Base-by-base conservation (phyloP, 2,329 filamentous ascomycete species). In the Epichloe typhina region DNA sequence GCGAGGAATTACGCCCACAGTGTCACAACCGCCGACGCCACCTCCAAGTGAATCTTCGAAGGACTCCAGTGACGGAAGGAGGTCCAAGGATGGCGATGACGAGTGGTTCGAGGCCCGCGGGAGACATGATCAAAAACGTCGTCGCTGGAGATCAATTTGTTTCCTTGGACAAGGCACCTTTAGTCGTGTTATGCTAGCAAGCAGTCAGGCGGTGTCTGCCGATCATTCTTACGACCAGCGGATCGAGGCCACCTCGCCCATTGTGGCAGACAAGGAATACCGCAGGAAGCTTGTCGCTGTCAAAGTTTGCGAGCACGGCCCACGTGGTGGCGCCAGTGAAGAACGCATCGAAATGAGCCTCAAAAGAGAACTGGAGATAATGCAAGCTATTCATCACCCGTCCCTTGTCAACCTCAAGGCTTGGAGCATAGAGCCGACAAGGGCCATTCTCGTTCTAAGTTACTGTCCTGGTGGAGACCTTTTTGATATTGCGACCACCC, bases 381-480 rank as follows among this genome's bases (percentile, higher is more conserved):
- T 98, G 72, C 88, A 86, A 64, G 81, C 78, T 17, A 83, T 97
- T 58, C 83, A 84, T 49, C 90, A 98, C 66, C 91, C 93, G 1
- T 95, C 87, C 3, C 72, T 98, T 40, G 86, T 96, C 6, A 86
- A 94, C 59, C 76, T 98, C 47, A 93, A 93, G 67, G 91, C 90
- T 0, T 95, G 90, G 79, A 93, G 81, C 57, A 87, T 89, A 58
- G 87, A 94, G 64, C 80, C 84, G 36, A 83, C 83, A 8, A 80
- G 90, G 47, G 88, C 91, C 1, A 77, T 97, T 40, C 72, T 98
- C 41, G 86, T 97, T 4, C 71, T 98, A 53, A 88, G 85, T 55
- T 96, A 96, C 66, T 96, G 89, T 64, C 85, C 91, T 0, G 93
- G 93, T 26, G 93, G 93, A 35, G 93, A 98, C 64, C 73, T 98